phyloP scores from a whole-genome alignment of 1,139 yeast species.

The Meyerozyma smithsonii region DNA sequence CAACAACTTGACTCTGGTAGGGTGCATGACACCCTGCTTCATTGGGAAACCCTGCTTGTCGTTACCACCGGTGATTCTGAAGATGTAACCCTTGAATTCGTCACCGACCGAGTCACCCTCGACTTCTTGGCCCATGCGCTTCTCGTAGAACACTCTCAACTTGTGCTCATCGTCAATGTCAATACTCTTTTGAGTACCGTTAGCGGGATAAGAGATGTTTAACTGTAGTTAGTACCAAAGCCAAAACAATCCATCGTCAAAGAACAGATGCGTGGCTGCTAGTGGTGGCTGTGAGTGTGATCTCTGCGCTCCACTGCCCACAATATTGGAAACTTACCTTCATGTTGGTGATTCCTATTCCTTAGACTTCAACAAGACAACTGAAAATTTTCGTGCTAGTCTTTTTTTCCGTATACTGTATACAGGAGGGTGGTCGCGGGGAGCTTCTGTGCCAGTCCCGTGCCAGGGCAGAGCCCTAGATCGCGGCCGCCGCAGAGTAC shows the following conservation, averaged over 20 bases:
- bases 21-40: slow-evolving; percentile 99
- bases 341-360: slow-evolving; percentile 3
- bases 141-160: slow-evolving; percentile 97
- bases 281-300: neutral
- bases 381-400: slow-evolving; percentile 2
- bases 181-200: slow-evolving; percentile 98
- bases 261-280: neutral
- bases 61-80: slow-evolving; percentile 99
- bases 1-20: slow-evolving; percentile 98
- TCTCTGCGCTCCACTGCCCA: neutral
- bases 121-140: slow-evolving; percentile 99
- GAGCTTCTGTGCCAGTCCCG: neutral
- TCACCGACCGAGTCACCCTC: slow-evolving; percentile 98
- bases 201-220: slow-evolving; percentile 99
- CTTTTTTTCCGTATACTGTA: neutral
- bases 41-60: slow-evolving; percentile 99
- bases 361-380: slow-evolving; percentile 2
- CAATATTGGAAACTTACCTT: slow-evolving; percentile 1
- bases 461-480: slow-evolving; percentile 1
- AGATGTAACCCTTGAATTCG: slow-evolving; percentile 98
- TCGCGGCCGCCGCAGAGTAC: no score
- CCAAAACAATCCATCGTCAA: neutral
- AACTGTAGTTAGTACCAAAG: slow-evolving; percentile 45
- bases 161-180: slow-evolving; percentile 99
- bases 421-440: slow-evolving; percentile 1